Evolutionary conservation across 805 yeast genomes (phyloP).

Genomic region (Metschnikowia shivogae): DNA sequence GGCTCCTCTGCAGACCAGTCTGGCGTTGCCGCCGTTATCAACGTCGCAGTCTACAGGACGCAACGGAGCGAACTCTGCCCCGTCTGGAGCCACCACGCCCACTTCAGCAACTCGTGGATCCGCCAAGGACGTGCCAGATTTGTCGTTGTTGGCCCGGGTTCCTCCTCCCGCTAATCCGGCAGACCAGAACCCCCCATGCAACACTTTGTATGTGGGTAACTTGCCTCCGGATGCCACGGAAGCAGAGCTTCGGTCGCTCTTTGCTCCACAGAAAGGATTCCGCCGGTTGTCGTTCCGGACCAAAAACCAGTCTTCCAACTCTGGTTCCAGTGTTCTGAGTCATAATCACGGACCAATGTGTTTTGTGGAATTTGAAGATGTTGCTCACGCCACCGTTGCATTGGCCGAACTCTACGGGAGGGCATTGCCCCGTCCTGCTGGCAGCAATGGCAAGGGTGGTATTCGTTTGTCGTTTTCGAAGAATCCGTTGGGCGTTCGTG

Average conservation of each 20-base stretch:
- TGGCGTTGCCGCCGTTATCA: constrained; percentile 6
- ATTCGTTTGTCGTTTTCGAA: constrained; percentile 90
- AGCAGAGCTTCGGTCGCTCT: constrained; percentile 80
- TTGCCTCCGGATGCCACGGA: constrained; percentile 97
- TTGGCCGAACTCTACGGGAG: constrained; percentile 91
- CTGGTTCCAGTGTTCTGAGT: constrained; percentile 19
- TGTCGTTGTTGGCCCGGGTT: constrained; percentile 69
- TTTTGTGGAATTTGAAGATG: constrained; percentile 97
- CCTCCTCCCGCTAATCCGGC: constrained; percentile 97
- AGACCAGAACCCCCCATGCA: constrained; percentile 98
- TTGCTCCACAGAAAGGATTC: constrained; percentile 88
- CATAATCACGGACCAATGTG: constrained; percentile 95
- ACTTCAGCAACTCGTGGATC: constrained; percentile 12
- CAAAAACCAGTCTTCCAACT: constrained; percentile 39
- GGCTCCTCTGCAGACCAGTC: constrained; percentile 11
- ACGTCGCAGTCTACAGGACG: constrained; percentile 7
- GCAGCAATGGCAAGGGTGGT: constrained; percentile 79
- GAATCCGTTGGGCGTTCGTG: constrained; percentile 95
- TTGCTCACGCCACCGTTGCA: constrained; percentile 88
- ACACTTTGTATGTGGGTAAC: constrained; percentile 94
- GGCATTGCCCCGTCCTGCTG: constrained; percentile 77
- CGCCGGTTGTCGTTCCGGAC: constrained; percentile 89
- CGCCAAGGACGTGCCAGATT: constrained; percentile 50
- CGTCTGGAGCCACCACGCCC: constrained; percentile 9
- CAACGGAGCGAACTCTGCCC: constrained; percentile 9